Base-by-base conservation (phyloP, 768 basidiomycete species). In the Naganishia friedmannii region DNA sequence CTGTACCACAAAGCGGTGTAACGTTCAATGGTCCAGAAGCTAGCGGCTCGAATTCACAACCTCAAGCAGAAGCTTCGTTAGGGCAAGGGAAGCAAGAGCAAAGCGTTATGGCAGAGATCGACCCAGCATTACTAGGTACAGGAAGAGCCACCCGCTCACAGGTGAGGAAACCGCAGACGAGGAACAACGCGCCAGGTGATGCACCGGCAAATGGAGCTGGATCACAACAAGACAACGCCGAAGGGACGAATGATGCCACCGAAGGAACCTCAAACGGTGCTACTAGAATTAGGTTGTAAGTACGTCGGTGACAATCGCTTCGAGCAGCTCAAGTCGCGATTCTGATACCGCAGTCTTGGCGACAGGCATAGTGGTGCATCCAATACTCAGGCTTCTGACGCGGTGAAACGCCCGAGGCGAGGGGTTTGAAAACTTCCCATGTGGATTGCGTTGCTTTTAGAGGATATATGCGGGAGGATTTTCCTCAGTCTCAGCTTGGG, bases 221-320 rank as follows among this genome's bases (percentile, higher is more conserved):
- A 26, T 23, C 48, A 51, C n/a, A 26, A 4, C 48, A n/a, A n/a
- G 48, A 21, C 19, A 26, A 51, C n/a, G 48, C 3, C 23, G 48
- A 51, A n/a, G 48, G 48, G 12, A n/a, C 23, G 48, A 51, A 51
- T 21, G 13, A 51, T 51, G 48, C 48, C 12, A 1, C n/a, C 23
- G 48, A 51, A n/a, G 48, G 48, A 51, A 51, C n/a, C 48, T 12
- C 48, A 51, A 51, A n/a, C 12, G 42, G 39, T 15, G 23, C 60
- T n/a, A 42, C 39, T 45, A 6, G 60, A 63, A 34, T 63, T 15
- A 63, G 60, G 60, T 42, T 42, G 60, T 63, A 34, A 63, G 60
- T 63, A 63, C 60, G 60, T 63, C 39, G 48, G 23, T 5, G 48
- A n/a, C 48, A 51, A 21, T 12, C n/a, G 48, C 7, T 51, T 12